phyloP scores from a whole-genome alignment of 2,329 filamentous ascomycete species.

The Penicillium digitatum region DNA sequence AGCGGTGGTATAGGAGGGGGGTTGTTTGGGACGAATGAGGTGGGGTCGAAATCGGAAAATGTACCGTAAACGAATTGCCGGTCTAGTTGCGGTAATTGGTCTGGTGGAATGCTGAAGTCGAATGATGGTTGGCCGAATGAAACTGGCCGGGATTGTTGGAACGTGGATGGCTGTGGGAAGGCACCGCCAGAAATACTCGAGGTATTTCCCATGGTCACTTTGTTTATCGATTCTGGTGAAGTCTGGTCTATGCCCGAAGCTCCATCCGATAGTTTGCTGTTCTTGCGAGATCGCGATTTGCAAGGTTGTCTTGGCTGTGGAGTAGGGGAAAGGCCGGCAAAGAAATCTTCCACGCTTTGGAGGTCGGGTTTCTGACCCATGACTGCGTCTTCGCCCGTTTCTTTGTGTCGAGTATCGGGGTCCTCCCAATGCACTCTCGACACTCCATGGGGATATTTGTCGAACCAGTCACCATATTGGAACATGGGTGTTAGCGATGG shows the following conservation, averaged over 20 bases:
- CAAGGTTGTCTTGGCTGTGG: conserved; percentile 46
- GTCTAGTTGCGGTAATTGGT: conserved; percentile 64
- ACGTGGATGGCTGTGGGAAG: conserved; percentile 39
- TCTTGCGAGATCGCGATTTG: conserved; percentile 35
- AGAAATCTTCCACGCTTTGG: conserved; percentile 93
- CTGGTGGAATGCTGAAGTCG: conserved; percentile 38
- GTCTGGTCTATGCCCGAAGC: conserved; percentile 26
- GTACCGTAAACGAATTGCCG: conserved; percentile 72
- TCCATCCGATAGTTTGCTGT: conserved; percentile 26
- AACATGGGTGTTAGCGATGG: conserved; percentile 63
- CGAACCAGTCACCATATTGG: conserved; percentile 97
- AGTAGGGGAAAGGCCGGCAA: conserved; percentile 70
- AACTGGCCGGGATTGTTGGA: conserved; percentile 28
- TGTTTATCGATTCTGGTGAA: conserved; percentile 28
- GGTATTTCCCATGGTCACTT: conserved; percentile 29
- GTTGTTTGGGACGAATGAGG: conserved; percentile 31
- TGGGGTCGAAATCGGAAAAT: conserved; percentile 56
- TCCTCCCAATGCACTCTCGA: conserved; percentile 80
- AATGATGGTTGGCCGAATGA: conserved; percentile 34
- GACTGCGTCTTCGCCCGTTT: conserved; percentile 80
- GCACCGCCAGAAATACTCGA: conserved; percentile 31
- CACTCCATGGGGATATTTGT: conserved; percentile 87
- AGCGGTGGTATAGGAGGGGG: conserved; percentile 27
- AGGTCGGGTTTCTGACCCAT: conserved; percentile 83
- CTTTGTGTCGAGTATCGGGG: conserved; percentile 64